Evolutionary conservation across 768 basidiomycete genomes (phyloP).

Genomic region (Mycena epipterygia): DNA sequence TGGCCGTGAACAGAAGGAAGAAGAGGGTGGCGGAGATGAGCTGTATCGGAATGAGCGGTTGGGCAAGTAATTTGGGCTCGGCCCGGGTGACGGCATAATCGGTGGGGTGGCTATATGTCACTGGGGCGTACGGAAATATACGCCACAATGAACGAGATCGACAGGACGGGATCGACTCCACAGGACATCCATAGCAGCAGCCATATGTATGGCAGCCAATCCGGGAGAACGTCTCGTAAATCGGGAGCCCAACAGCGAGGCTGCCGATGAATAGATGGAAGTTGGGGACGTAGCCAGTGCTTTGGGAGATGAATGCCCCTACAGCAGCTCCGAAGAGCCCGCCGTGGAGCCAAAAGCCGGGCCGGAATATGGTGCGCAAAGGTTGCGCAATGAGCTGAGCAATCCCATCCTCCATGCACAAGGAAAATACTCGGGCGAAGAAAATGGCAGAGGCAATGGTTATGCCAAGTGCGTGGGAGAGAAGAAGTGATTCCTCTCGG

Average conservation of each 20-base stretch:
- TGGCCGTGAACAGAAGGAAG: conserved; percentile 27
- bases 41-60: conserved; percentile 36
- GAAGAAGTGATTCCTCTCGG: conserved; percentile 10
- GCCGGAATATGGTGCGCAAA: conserved; percentile 33
- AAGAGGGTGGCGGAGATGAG: conserved; percentile 38
- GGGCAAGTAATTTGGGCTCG: conserved; percentile 31
- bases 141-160: conserved; percentile 19
- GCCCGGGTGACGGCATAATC: conserved; percentile 36
- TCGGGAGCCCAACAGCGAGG: conserved; percentile 36
- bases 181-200: conserved; percentile 37
- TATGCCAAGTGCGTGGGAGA: conserved; percentile 24
- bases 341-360: conserved; percentile 40
- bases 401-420: conserved; percentile 36
- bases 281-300: conserved; percentile 22
- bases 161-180: conserved; percentile 10
- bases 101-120: conserved; percentile 29
- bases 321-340: conserved; percentile 32
- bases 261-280: conserved; percentile 27
- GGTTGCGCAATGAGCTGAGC: conserved; percentile 23
- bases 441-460: conserved; percentile 32
- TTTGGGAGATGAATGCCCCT: conserved; percentile 14
- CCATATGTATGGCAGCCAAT: conserved; percentile 39
- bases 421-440: conserved; percentile 33
- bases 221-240: conserved; percentile 37
- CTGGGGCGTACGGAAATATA: conserved; percentile 21